Evolutionary conservation across 1,284 basidiomycete genomes (phyloP), one percentile per base, ranked within the genome.

Genomic region (Tylopilus orsonianus): DNA sequence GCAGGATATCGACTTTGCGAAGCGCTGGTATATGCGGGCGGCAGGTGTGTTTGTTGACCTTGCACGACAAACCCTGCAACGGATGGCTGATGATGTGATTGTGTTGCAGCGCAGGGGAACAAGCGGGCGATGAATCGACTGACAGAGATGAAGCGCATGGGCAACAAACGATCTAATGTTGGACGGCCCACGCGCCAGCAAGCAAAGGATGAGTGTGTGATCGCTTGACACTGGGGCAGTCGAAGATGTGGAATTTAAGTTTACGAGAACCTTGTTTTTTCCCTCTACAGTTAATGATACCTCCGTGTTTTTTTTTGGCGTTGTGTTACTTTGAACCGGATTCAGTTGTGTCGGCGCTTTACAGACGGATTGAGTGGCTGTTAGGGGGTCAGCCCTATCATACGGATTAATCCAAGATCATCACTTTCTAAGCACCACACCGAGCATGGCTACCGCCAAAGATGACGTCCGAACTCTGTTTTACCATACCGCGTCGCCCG

Each of bases 11-110:
- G 97, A 98, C 55, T 89, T 96, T 66, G 94, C 97, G 16, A 98
- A 97, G 72, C 79, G 91, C 59, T 99, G 96, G 95, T 99, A 99
- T 70, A 96, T 97, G 91, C 84, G 97, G 36, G 92, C 94, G 40
- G 93, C 94, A 55, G 92, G 93, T 96, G 59, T 53, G 88, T 79
- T 40, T 54, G 24, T 29, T 46, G 5, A 39, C 29, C 14, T 7
- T 20, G 8, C n/a, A n/a, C n/a, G n/a, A n/a, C n/a, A n/a, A n/a
- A 44, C 34, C 23, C 14, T 8, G 41, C 45, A 36, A 9, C 34
- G 14, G 34, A 30, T 39, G 44, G 24, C 32, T 52, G 45, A 56
- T 23, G 38, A 20, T 54, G 10, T 52, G 44, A 56, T 24, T 35
- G 23, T 54, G 9, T 60, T 9, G 16, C 37, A 93, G 93, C 92